Evolutionary conservation across 108 stramenopile genomes (phyloP), one percentile per base, ranked within the genome.

Genomic region (Mediolabrus comicus): DNA sequence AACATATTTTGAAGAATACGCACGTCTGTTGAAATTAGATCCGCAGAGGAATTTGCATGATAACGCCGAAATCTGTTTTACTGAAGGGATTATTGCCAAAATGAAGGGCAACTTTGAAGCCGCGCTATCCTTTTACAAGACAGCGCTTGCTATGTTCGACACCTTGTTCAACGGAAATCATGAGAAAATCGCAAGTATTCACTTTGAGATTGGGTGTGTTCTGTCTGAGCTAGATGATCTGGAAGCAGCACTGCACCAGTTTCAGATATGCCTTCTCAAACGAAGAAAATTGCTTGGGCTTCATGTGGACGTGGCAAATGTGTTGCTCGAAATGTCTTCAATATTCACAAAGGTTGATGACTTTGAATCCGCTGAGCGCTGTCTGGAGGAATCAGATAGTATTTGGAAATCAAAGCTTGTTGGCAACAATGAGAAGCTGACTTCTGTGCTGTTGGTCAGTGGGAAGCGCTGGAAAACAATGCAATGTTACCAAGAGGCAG

Each of bases 281-380:
- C 75, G 92, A 24, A 84, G 84, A 29, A 79, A 85, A 52, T 72
- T 88, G 12, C 82, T 89, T 39, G 90, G 90, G 3, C 79, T 68
- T 73, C 92, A 94, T 67, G 68, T 94, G 24, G 92, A 94, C 60
- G 92, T 93, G 35, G 92, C 92, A 10, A 83, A 75, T 61, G 88
- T 87, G 24, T 59, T 93, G 49, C 90, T 83, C 74, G 85, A 90
- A 55, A 93, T 89, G 81, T 84, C 88, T 8, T 34, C 49, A 28
- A 38, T 78, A 27, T 61, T 61, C 19, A 63, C 38, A 33, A n/a
- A 62, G 19, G 29, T 39, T 57, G 74, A 83, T 59, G 84, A 83
- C 11, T 43, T 79, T 12, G 85, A 86, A n/a, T 69, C 74, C 35
- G 92, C 89, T 0, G 64, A 84, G 3, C 78, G 82, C 38, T 93